Evolutionary conservation across 805 yeast species (phyloP), one percentile per base, ranked within the genome.

Genomic region (Candida maltosa): DNA sequence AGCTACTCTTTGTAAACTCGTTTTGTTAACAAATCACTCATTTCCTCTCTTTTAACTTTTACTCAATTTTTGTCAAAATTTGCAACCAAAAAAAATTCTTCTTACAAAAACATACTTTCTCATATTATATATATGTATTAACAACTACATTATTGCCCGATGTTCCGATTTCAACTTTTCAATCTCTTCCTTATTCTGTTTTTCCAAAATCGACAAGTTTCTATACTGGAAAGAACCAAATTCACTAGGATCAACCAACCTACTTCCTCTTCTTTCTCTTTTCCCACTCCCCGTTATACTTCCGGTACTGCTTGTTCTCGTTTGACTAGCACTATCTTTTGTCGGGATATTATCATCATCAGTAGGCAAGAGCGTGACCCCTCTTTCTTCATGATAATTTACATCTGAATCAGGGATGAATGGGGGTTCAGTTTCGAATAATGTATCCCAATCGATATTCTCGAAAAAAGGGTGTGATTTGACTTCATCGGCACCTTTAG

Each of bases 161-260:
- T 87, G 95, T 54, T 91, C 97, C 20, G 72, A 81, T 51, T 88
- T 85, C 52, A 93, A 73, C 43, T 96, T 68, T 50, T 86, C 85
- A 44, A 93, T 87, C 10, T 85, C 89, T 60, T 89, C 97, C 52
- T 87, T 87, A 53, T 93, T 93, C 6, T 96, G 97, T 49, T 84
- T 85, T 48, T 93, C 97, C 37, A 94, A 70, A 5, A 93, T 93
- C 4, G 91, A 81, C 42, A 93, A 63, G 54, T 93, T 93, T 45
- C 96, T 72, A 61, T 86, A 93, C 40, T 86, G 82, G 58, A 93
- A 93, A 4, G 93, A 82, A 0, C 99, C 99, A 72, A 93, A 93
- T 49, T 91, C 91, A 16, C 68, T 63, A 2, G 83, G 73, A 38
- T 83, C 91, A 34, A 82, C 83, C 41, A 87, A 57, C 45, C 86